Evolutionary conservation across 352 stramenopile species (phyloP), one percentile per base, ranked within the genome.

Genomic region (Globisporangium uncinulatum): DNA sequence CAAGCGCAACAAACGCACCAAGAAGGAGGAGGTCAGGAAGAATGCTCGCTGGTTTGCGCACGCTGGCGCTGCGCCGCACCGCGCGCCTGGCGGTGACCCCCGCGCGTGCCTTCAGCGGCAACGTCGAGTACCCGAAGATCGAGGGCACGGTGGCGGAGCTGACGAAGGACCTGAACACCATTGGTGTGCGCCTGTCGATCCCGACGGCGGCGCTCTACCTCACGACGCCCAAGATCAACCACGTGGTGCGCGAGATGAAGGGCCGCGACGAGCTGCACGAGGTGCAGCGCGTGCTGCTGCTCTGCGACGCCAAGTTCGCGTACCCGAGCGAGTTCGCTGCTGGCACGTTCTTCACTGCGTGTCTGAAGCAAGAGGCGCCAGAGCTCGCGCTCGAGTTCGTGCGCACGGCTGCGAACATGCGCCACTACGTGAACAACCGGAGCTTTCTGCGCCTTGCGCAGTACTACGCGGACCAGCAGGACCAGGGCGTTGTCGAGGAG

Each of bases 191-290:
- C 0, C 68, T 92, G 57, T 92, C 81, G 50, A 92, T 92, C 61
- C 66, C 83, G 6, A 91, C 83, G 54, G 82, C 80, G 17, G 71
- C 83, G 54, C 70, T 88, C 20, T 91, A 94, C 70, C 74, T 94
- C 54, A 89, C 83, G 66, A 69, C 74, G 57, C 71, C 74, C n/a
- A 94, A 94, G 74, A 70, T 94, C 61, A 78, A 94, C 65, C 79
- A 86, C 58, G 71, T 94, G 21, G 81, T 92, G 62, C 83, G 83
- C 59, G 79, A 87, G 61, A 87, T 90, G 71, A 80, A 92, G 71
- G 79, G 76, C 49, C 63, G 71, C 41, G 78, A 91, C 15, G 83
- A 94, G 57, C 61, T 92, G 21, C 53, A 63, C 42, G 63, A 87
- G 51, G 84, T 91, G 56, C 82, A 90, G 43, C 74, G 78, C 54